phyloP scores from a whole-genome alignment of 2,329 filamentous ascomycete species.

The Helicocarpus griseus region DNA sequence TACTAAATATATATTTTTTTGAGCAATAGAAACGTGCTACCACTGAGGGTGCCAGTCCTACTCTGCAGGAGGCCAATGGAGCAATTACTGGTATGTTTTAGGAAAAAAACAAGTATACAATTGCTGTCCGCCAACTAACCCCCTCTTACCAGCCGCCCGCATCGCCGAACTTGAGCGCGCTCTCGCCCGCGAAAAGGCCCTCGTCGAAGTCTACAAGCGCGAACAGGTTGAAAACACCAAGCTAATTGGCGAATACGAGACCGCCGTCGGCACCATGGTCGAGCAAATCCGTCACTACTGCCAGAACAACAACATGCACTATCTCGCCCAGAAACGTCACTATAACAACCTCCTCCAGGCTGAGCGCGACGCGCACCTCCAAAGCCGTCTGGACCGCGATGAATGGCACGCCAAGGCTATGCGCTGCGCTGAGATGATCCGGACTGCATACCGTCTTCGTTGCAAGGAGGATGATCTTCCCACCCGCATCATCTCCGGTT shows the following conservation, averaged over 20 bases:
- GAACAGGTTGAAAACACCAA: conserved; percentile 41
- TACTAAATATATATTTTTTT: conserved; percentile 7
- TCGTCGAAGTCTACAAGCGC: conserved; percentile 33
- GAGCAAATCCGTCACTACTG: conserved; percentile 43
- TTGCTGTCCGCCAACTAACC: neutral
- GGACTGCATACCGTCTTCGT: conserved; percentile 38
- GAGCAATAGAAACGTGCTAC: conserved; percentile 32
- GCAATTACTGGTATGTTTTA: conserved; percentile 32
- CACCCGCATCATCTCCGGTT: conserved; percentile 33
- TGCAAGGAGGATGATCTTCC: conserved; percentile 39
- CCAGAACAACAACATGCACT: conserved; percentile 40
- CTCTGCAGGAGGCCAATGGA: conserved; percentile 34
- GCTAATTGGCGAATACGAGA: conserved; percentile 40
- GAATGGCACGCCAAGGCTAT: conserved; percentile 41
- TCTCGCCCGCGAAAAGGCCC: conserved; percentile 35
- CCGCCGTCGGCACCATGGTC: conserved; percentile 37
- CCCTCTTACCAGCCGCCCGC: conserved; percentile 28
- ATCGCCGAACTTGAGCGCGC: conserved; percentile 41
- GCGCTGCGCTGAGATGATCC: conserved; percentile 40
- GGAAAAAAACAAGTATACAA: neutral
- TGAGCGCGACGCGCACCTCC: conserved; percentile 40
- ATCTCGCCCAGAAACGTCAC: conserved; percentile 36
- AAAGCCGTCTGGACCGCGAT: conserved; percentile 40
- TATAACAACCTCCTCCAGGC: conserved; percentile 42
- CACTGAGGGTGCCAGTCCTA: conserved; percentile 30